Percentiles rank a stretch among this genome's conserved stretches.
Conservation (phyloP, 192 early-diverging fungal genomes). For the Martensiomyces pterosporus region DNA sequence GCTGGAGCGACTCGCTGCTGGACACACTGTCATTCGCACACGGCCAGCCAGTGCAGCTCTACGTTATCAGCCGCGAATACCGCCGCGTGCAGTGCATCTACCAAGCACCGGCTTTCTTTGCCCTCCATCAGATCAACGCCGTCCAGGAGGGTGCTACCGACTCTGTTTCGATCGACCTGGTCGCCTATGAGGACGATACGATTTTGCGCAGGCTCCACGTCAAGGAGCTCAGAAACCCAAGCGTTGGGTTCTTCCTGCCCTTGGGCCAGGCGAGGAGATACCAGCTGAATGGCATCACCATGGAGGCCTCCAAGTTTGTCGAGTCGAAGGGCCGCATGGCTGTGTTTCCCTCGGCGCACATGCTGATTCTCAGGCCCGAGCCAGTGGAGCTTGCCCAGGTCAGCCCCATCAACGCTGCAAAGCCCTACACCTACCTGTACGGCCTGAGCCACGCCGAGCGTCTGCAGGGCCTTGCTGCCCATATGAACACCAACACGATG, state of each 20-base stretch:
- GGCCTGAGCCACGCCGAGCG: constrained; percentile 45
- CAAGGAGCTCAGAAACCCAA: constrained; percentile 51
- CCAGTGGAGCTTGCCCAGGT: constrained; percentile 54
- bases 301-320: constrained; percentile 55
- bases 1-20: constrained; percentile 68
- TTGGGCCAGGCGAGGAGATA: constrained; percentile 59
- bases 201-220: constrained; percentile 59
- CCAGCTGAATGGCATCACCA: constrained; percentile 55
- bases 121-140: constrained; percentile 73
- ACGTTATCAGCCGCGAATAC: constrained; percentile 69
- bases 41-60: constrained; percentile 57
- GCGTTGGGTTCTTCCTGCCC: constrained; percentile 36
- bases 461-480: constrained; percentile 19
- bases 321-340: constrained; percentile 24
- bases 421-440: constrained; percentile 53
- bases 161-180: constrained; percentile 61
- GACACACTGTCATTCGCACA: constrained; percentile 66
- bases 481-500: constrained; percentile 36
- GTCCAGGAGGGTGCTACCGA: constrained; percentile 60
- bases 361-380: constrained; percentile 41
- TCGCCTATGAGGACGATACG: constrained; percentile 58
- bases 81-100: constrained; percentile 66
- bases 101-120: constrained; percentile 56
- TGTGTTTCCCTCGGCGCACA: constrained; percentile 22
- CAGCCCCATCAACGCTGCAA: constrained; percentile 45